These are phyloP conservation scores for Trametes sp. DNA, from an alignment of 1,284 basidiomycete species.

Conservation along the genomic window DNA sequence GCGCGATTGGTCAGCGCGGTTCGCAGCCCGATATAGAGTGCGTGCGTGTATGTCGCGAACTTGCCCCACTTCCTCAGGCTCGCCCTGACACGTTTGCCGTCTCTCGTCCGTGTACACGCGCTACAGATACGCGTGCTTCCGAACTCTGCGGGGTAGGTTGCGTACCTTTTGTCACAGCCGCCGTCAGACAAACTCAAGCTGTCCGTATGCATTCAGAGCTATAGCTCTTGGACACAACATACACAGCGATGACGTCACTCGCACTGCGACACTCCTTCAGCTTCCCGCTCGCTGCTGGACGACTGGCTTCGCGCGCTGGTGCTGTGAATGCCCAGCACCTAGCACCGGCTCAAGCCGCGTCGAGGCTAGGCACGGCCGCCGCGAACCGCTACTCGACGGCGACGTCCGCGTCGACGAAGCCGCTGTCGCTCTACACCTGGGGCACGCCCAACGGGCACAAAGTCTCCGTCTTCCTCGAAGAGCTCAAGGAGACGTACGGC, in stretches of 20 bases:
- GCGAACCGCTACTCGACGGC: not conserved
- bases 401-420: constrained; percentile 33
- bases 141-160: not conserved
- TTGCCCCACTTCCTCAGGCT: not conserved
- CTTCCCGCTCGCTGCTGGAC: not conserved
- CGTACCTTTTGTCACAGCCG: no score
- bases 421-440: constrained; percentile 68
- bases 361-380: not conserved
- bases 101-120: not conserved
- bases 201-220: not conserved
- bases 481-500: constrained; percentile 37
- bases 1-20: not conserved
- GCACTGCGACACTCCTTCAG: not conserved
- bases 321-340: no score
- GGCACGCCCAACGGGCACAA: constrained; percentile 75
- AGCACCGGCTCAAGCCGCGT: no score
- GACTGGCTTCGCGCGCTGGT: no score
- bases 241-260: not conserved
- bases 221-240: not conserved
- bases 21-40: not conserved
- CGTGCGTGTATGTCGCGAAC: not conserved
- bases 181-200: not conserved
- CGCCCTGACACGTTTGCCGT: not conserved
- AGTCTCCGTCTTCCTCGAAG: constrained; percentile 41
- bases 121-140: not conserved